A percentile compares a stretch with the other conserved stretches of the same genome.
These are phyloP conservation scores for Handroanthus guayacan DNA, from an alignment of 257 asterid genomes.

Conservation along the genomic window DNA sequence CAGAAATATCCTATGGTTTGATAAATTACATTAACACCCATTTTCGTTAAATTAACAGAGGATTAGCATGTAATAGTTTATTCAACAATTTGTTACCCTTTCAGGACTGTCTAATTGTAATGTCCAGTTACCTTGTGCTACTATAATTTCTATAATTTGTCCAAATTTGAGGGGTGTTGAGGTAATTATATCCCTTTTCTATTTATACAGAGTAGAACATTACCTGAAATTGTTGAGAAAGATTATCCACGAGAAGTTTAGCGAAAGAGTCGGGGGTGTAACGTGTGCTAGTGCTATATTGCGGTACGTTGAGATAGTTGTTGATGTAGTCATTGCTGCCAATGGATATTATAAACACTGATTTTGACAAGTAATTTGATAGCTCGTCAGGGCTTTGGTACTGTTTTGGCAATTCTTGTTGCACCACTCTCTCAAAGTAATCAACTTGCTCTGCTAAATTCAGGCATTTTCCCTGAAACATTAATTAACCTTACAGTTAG, in stretches of 20 bases:
- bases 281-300: slow-evolving; percentile 33
- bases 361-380: slow-evolving; percentile 51
- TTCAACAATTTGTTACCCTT: no score
- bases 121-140: no score
- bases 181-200: no score
- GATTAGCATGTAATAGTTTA: no score
- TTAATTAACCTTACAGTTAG: no score
- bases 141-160: no score
- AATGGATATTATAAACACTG: slow-evolving; percentile 50
- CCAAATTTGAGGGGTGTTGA: no score
- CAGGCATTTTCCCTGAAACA: slow-evolving; percentile 54
- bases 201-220: neutral
- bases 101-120: no score
- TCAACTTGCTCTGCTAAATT: slow-evolving; percentile 58
- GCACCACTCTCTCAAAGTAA: slow-evolving; percentile 45
- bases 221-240: slow-evolving; percentile 64
- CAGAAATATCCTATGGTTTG: no score
- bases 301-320: slow-evolving; percentile 48
- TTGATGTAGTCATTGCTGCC: slow-evolving; percentile 80
- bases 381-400: slow-evolving; percentile 32
- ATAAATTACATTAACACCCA: no score
- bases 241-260: slow-evolving; percentile 47
- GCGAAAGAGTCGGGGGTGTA: slow-evolving; percentile 58
- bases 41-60: no score
- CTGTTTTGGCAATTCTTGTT: slow-evolving; percentile 40